These are phyloP conservation scores for Physcia stellaris DNA, from an alignment of 495 filamentous ascomycete genomes.

Conservation along the genomic window DNA sequence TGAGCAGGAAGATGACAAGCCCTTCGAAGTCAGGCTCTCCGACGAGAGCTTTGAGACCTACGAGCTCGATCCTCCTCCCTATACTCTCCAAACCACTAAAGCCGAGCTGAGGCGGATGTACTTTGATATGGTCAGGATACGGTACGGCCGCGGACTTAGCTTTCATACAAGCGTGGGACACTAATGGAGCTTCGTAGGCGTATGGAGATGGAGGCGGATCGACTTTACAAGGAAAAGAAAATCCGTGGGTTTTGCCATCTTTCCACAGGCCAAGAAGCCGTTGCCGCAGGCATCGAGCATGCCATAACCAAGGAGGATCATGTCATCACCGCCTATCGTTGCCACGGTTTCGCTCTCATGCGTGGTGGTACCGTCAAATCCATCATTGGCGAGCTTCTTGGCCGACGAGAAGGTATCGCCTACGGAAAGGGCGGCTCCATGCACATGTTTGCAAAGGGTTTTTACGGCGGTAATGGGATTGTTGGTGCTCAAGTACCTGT, in stretches of 20 bases:
- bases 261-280: slow-evolving; percentile 94
- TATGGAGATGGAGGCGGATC: slow-evolving; percentile 98
- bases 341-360: slow-evolving; percentile 97
- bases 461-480: slow-evolving; percentile 98
- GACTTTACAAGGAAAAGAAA: slow-evolving; percentile 99
- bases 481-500: slow-evolving; percentile 98
- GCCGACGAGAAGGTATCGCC: slow-evolving; percentile 88
- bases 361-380: slow-evolving; percentile 81
- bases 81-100: slow-evolving; percentile 88
- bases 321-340: slow-evolving; percentile 94
- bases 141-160: slow-evolving; percentile 33
- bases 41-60: slow-evolving; percentile 99
- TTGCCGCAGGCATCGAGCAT: slow-evolving; percentile 93
- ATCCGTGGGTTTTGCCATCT: slow-evolving; percentile 98
- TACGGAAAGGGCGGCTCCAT: slow-evolving; percentile 98
- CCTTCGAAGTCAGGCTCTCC: slow-evolving; percentile 82
- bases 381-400: slow-evolving; percentile 93
- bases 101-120: slow-evolving; percentile 98
- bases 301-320: slow-evolving; percentile 83
- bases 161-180: slow-evolving; percentile 3
- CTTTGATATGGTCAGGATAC: slow-evolving; percentile 84
- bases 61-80: slow-evolving; percentile 88
- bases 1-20: slow-evolving; percentile 76
- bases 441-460: slow-evolving; percentile 99
- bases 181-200: slow-evolving; percentile 43